Percentiles rank a stretch among this genome's conserved stretches.
phyloP scores from a whole-genome alignment of 768 basidiomycete species.

The Russula vinacea region DNA sequence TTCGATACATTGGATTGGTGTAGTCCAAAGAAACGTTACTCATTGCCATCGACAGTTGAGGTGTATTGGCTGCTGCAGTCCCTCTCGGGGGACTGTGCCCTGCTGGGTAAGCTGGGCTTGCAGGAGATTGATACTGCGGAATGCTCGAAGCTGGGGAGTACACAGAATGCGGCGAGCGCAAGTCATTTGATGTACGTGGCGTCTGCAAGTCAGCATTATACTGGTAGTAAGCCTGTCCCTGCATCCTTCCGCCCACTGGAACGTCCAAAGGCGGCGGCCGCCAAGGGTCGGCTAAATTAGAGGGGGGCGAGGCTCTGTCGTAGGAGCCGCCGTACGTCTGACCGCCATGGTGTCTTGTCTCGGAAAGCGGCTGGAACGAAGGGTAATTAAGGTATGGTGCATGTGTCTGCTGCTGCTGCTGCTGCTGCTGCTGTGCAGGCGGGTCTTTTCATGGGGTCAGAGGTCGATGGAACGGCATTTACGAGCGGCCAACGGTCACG shows the following conservation, averaged over 20 bases:
- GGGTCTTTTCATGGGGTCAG: conserved; percentile 17
- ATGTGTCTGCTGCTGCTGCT: conserved; percentile 16
- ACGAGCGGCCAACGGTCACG: conserved; percentile 10
- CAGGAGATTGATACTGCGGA: conserved; percentile 10
- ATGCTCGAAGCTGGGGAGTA: conserved; percentile 16
- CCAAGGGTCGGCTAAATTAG: background rate
- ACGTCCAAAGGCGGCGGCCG: conserved; percentile 22
- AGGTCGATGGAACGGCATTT: background rate
- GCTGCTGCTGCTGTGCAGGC: conserved; percentile 17
- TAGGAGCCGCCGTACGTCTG: conserved; percentile 10
- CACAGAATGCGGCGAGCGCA: conserved; percentile 24
- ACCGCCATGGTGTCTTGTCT: conserved; percentile 11
- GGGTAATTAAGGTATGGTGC: conserved; percentile 11
- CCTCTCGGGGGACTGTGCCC: conserved; percentile 27
- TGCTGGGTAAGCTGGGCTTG: conserved; percentile 4
- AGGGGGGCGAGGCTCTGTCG: conserved; percentile 20
- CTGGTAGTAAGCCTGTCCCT: conserved; percentile 10
- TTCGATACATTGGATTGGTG: conserved; percentile 29
- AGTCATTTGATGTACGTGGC: conserved; percentile 8
- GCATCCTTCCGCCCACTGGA: conserved; percentile 7
- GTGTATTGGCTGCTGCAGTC: conserved; percentile 11
- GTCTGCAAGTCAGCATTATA: conserved; percentile 17
- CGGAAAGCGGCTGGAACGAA: conserved; percentile 11
- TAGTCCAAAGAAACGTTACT: conserved; percentile 39
- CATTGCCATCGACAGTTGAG: conserved; percentile 28